Evolutionary conservation across 2,329 filamentous ascomycete genomes (phyloP).

Genomic region (Balansia obtecta): DNA sequence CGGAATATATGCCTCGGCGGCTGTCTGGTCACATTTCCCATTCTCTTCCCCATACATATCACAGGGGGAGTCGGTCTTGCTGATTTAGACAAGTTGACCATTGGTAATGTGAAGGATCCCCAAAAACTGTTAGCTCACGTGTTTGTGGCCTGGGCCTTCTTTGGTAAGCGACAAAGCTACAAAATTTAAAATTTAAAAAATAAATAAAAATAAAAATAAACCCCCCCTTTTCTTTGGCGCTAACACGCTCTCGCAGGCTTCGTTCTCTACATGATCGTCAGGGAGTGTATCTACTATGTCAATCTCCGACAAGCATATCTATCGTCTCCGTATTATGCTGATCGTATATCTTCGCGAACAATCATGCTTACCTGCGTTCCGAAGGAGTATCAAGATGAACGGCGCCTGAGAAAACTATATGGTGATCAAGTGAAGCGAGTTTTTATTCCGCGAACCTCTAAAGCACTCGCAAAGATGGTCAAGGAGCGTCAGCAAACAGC

Average conservation of each 20-base stretch:
- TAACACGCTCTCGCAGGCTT: conserved; percentile 43
- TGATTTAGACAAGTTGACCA: conserved; percentile 67
- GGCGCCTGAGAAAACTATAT: conserved; percentile 68
- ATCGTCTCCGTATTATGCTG: conserved; percentile 70
- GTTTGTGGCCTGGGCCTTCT: conserved; percentile 72
- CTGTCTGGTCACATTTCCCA: conserved; percentile 72
- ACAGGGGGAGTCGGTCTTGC: conserved; percentile 56
- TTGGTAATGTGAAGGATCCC: conserved; percentile 56
- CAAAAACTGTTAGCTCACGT: conserved; percentile 67
- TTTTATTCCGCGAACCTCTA: conserved; percentile 71
- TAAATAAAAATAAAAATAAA: too few relatives aligned
- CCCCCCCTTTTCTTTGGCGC: not conserved
- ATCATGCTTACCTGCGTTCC: conserved; percentile 85
- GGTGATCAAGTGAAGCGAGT: conserved; percentile 69
- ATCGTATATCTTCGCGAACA: conserved; percentile 78
- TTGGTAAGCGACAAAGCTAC: conserved; percentile 16
- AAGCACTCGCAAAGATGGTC: conserved; percentile 68
- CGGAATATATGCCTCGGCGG: conserved; percentile 79
- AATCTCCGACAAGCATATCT: conserved; percentile 89
- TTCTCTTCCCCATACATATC: conserved; percentile 75
- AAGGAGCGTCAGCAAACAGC: conserved; percentile 70
- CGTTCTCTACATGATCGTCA: conserved; percentile 74
- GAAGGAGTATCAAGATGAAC: conserved; percentile 60
- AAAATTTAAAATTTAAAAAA: not conserved
- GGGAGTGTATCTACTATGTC: conserved; percentile 84